phyloP scores from a whole-genome alignment of 805 yeast genomes.

The Yamadazyma tumulicola region DNA sequence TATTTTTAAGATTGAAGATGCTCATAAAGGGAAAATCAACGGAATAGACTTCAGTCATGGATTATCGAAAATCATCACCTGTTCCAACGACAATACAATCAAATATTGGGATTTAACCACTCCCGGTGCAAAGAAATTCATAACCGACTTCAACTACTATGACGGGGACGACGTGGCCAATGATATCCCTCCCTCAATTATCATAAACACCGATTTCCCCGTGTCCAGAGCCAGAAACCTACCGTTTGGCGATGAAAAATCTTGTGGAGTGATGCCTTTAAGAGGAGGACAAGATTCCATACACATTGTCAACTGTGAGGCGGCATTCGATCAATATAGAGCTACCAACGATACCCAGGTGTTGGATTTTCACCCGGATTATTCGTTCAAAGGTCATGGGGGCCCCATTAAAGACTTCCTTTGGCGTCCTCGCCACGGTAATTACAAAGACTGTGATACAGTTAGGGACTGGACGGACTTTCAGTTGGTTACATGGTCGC shows the following conservation, averaged over 20 bases:
- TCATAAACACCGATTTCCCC: conserved; percentile 74
- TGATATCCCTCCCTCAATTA: conserved; percentile 46
- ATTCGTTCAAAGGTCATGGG: conserved; percentile 73
- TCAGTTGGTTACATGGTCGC: conserved; percentile 92
- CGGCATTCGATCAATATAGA: conserved; percentile 26
- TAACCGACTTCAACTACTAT: conserved; percentile 18
- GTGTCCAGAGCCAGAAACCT: conserved; percentile 83
- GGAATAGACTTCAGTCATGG: conserved; percentile 80
- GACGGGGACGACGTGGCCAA: conserved; percentile 4
- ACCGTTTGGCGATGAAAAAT: conserved; percentile 74
- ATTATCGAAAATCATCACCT: conserved; percentile 61
- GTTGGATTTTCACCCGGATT: conserved; percentile 41
- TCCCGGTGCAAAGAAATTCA: conserved; percentile 12
- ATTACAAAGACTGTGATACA: conserved; percentile 43
- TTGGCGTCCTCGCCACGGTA: conserved; percentile 61
- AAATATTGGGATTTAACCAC: conserved; percentile 70
- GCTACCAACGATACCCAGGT: conserved; percentile 23
- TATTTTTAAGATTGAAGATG: conserved; percentile 53
- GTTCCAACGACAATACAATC: conserved; percentile 83
- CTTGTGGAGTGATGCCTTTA: conserved; percentile 87
- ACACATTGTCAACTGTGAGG: conserved; percentile 49
- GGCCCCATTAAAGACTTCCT: conserved; percentile 85
- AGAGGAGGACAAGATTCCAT: conserved; percentile 76
- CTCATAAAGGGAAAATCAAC: conserved; percentile 84
- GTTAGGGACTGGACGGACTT: conserved; percentile 71